Conservation (phyloP, 805 yeast species). For the Zygosaccharomyces siamensis region DNA sequence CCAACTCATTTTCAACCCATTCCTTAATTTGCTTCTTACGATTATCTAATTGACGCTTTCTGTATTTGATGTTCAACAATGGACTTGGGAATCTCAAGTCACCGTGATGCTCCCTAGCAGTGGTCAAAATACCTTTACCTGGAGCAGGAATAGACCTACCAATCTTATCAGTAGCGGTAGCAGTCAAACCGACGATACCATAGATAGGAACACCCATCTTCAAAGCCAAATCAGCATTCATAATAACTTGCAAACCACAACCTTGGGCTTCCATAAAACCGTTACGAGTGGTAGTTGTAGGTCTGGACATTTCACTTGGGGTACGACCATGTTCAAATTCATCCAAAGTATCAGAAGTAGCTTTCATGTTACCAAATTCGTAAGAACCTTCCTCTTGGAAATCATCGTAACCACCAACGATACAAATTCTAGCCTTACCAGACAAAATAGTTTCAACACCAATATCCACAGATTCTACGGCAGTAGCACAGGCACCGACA, state of each 20-base stretch:
- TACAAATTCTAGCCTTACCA: constrained; percentile 92
- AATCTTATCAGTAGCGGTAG: constrained; percentile 97
- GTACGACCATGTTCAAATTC: constrained; percentile 96
- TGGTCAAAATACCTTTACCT: constrained; percentile 98
- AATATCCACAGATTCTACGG: constrained; percentile 92
- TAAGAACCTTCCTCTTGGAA: constrained; percentile 98
- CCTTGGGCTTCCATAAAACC: constrained; percentile 99
- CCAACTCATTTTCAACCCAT: constrained; percentile 83
- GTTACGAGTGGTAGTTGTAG: constrained; percentile 89
- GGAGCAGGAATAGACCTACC: constrained; percentile 99
- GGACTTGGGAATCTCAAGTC: constrained; percentile 73
- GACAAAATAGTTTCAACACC: constrained; percentile 91
- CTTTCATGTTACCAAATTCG: constrained; percentile 98
- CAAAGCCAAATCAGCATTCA: constrained; percentile 91
- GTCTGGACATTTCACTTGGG: constrained; percentile 98
- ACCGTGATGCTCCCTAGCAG: constrained; percentile 91
- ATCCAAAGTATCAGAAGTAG: constrained; percentile 83
- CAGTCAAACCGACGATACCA: constrained; percentile 89
- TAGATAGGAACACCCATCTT: constrained; percentile 99
- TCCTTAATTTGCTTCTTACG: constrained; percentile 71
- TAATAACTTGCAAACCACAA: constrained; percentile 94
- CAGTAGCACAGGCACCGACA: constrained; percentile 99
- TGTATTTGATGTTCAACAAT: constrained; percentile 83
- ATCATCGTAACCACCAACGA: constrained; percentile 99
- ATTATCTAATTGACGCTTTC: constrained; percentile 81